phyloP scores from a whole-genome alignment of 306 rosid genomes.

The Cucurbita maxima region DNA sequence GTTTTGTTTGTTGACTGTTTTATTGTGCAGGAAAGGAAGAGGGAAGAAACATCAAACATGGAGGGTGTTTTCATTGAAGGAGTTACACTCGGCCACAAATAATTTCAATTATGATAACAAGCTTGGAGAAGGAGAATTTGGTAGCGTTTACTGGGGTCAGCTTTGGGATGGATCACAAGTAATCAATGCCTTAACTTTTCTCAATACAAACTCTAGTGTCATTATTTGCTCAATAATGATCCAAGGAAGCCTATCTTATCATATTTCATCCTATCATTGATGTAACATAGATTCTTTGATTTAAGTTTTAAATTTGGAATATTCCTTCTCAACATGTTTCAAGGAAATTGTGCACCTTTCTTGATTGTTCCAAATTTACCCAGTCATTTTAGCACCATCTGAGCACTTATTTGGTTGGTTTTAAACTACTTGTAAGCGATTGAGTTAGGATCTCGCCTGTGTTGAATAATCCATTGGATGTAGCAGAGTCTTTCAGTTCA shows the following conservation, averaged over 20 bases:
- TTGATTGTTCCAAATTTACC: background rate
- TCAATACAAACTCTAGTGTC: background rate
- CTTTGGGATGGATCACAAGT: constrained; percentile 99
- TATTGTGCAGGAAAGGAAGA: constrained; percentile 45
- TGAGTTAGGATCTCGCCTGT: background rate
- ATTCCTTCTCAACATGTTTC: background rate
- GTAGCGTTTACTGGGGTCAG: constrained; percentile 99
- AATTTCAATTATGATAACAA: constrained; percentile 94
- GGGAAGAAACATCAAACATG: constrained; percentile 78
- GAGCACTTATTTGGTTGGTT: background rate
- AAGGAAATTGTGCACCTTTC: background rate
- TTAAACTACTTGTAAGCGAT: background rate
- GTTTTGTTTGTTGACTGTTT: background rate
- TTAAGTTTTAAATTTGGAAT: background rate
- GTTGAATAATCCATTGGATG: background rate
- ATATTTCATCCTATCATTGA: background rate
- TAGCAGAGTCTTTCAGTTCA: background rate
- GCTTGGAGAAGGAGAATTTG: constrained; percentile 98
- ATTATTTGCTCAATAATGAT: background rate
- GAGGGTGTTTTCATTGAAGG: constrained; percentile 90
- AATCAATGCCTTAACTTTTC: background rate
- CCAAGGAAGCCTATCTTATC: background rate
- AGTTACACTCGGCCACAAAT: constrained; percentile 85
- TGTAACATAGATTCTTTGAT: background rate
- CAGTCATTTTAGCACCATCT: background rate